phyloP scores from a whole-genome alignment of 2,329 filamentous ascomycete species.

The Lachnellula arida region DNA sequence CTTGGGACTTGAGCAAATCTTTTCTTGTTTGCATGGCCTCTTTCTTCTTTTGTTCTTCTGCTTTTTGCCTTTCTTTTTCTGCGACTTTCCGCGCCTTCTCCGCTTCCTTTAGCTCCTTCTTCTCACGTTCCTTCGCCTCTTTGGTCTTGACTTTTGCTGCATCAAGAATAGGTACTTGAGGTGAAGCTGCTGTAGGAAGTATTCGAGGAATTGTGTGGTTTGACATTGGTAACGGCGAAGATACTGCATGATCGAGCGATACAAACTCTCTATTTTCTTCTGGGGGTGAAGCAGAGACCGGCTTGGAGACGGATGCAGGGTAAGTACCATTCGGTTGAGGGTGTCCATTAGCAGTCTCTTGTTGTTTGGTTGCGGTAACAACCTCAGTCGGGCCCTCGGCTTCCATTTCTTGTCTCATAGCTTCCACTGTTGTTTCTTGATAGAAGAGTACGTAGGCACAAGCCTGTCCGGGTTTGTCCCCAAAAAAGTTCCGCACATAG shows the following conservation, averaged over 20 bases:
- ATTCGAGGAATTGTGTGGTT: slow-evolving; percentile 22
- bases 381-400: slow-evolving; percentile 63
- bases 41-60: slow-evolving; percentile 42
- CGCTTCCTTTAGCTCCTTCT: slow-evolving; percentile 59
- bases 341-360: slow-evolving; percentile 49
- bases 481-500: slow-evolving; percentile 96
- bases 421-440: slow-evolving; percentile 76
- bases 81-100: slow-evolving; percentile 38
- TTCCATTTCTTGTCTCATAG: slow-evolving; percentile 72
- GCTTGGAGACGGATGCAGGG: slow-evolving; percentile 42
- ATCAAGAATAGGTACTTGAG: slow-evolving; percentile 23
- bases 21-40: slow-evolving; percentile 30
- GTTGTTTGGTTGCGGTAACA: slow-evolving; percentile 53
- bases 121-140: slow-evolving; percentile 61
- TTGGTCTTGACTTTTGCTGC: slow-evolving; percentile 40
- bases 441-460: slow-evolving; percentile 98
- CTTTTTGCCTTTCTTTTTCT: slow-evolving; percentile 35
- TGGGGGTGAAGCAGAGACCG: slow-evolving; percentile 45
- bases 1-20: slow-evolving; percentile 41
- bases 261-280: slow-evolving; percentile 51
- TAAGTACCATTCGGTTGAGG: slow-evolving; percentile 40
- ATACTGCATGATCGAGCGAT: slow-evolving; percentile 61
- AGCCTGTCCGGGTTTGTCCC: slow-evolving; percentile 83
- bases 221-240: slow-evolving; percentile 46
- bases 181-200: slow-evolving; percentile 31